phyloP scores from a whole-genome alignment of 495 filamentous ascomycete genomes.

The Neurospora sp. region DNA sequence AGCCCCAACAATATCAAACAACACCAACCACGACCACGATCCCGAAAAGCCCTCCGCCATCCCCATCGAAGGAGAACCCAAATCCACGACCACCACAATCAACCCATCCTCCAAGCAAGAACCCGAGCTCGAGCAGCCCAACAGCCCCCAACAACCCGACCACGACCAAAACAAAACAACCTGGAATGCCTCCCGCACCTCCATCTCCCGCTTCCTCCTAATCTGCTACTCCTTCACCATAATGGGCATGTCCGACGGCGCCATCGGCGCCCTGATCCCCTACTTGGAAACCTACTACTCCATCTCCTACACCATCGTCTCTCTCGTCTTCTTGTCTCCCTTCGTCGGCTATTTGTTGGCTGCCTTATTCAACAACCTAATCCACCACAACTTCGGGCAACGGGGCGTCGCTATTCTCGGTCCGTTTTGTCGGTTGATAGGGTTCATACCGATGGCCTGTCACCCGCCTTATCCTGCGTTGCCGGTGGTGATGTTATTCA shows the following conservation, averaged over 20 bases:
- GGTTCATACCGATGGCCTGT: conserved; percentile 58
- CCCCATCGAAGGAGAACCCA: not conserved
- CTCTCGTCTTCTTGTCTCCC: conserved; percentile 71
- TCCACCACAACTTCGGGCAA: conserved; percentile 53
- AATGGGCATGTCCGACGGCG: conserved; percentile 76
- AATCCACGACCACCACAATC: not conserved
- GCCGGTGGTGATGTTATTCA: conserved; percentile 57
- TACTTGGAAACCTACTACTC: conserved; percentile 56
- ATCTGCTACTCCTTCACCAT: conserved; percentile 68
- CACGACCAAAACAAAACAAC: not conserved
- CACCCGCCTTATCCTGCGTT: conserved; percentile 71
- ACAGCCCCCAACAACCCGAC: not conserved
- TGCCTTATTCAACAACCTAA: conserved; percentile 56
- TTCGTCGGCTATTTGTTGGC: conserved; percentile 74
- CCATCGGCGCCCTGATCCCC: conserved; percentile 45
- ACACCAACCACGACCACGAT: not conserved
- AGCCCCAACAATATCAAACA: not conserved
- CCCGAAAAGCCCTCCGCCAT: not conserved
- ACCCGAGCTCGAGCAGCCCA: not conserved
- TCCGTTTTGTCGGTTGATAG: conserved; percentile 53
- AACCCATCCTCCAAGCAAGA: not conserved
- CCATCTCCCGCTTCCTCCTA: conserved; percentile 52
- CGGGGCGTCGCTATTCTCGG: conserved; percentile 62
- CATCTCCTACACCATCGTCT: conserved; percentile 68
- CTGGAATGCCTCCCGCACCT: conserved; percentile 64